Evolutionary conservation across 2,329 filamentous ascomycete genomes (phyloP).

Genomic region (Salinomyces thailandicus): DNA sequence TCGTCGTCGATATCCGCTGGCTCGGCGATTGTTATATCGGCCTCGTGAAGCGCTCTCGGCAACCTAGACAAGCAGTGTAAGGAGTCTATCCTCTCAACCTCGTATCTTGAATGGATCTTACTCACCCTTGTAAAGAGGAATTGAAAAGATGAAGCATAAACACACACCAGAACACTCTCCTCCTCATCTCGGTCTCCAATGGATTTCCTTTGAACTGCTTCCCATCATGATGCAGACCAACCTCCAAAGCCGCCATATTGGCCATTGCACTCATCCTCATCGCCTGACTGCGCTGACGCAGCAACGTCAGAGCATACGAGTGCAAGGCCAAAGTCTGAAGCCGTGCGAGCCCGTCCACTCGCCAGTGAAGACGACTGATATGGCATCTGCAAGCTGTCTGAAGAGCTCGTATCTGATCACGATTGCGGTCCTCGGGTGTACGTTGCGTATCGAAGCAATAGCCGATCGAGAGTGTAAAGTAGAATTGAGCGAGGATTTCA

Average conservation of each 20-base stretch:
- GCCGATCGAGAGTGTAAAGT: conserved; percentile 6
- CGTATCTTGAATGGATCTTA: background rate
- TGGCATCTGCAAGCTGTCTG: conserved; percentile 4
- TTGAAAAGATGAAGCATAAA: conserved; percentile 7
- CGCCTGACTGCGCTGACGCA: conserved; percentile 7
- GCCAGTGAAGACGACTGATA: conserved; percentile 1
- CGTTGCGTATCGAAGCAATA: conserved; percentile 3
- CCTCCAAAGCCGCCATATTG: conserved; percentile 3
- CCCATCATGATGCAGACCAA: conserved; percentile 8
- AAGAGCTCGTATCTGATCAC: conserved; percentile 4
- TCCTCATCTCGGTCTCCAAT: conserved; percentile 7
- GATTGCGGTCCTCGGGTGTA: conserved; percentile 3
- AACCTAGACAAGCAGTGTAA: background rate
- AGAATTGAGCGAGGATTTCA: conserved; percentile 6
- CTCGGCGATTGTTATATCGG: conserved; percentile 4
- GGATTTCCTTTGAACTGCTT: conserved; percentile 3
- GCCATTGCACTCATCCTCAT: conserved; percentile 5
- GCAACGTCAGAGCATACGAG: conserved; percentile 5
- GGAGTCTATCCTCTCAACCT: background rate
- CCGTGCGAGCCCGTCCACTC: conserved; percentile 3
- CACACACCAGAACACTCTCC: conserved; percentile 7
- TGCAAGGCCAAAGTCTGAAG: conserved; percentile 7
- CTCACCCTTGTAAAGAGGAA: conserved; percentile 5
- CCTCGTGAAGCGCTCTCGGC: conserved; percentile 3
- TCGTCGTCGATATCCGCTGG: conserved; percentile 7